Conservation (phyloP, 192 early-diverging fungal species). For the Linnemannia zychae region DNA sequence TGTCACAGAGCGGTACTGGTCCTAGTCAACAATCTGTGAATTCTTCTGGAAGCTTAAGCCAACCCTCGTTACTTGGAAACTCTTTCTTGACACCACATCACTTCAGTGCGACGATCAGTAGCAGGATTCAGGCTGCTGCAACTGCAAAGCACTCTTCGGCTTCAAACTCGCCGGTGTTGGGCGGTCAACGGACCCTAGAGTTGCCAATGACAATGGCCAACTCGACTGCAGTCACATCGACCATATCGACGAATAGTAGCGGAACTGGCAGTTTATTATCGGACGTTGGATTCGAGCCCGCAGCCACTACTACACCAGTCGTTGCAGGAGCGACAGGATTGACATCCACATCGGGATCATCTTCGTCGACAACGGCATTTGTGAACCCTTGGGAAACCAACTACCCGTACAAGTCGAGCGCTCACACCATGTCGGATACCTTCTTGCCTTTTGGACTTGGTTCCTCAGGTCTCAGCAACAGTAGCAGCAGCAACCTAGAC, state of each 20-base stretch:
- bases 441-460: slow-evolving; percentile 32
- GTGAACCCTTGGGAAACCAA: slow-evolving; percentile 50
- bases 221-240: not conserved
- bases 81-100: not conserved
- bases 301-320: not conserved
- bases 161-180: not conserved
- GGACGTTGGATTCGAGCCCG: not conserved
- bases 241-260: not conserved
- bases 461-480: not conserved
- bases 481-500: not conserved
- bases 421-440: slow-evolving; percentile 28
- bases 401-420: slow-evolving; percentile 10
- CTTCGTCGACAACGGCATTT: slow-evolving; percentile 6
- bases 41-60: not conserved
- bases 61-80: not conserved
- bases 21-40: not conserved
- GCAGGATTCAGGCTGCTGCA: not conserved
- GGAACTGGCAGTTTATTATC: not conserved
- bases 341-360: not conserved
- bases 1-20: not conserved
- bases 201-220: not conserved
- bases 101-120: not conserved
- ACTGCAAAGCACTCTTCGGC: not conserved
- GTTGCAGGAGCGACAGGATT: not conserved
- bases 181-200: not conserved